A percentile compares a stretch with the other conserved stretches of the same genome.
Evolutionary conservation across 768 basidiomycete genomes (phyloP).

Genomic region (Lactifluus echinatus): DNA sequence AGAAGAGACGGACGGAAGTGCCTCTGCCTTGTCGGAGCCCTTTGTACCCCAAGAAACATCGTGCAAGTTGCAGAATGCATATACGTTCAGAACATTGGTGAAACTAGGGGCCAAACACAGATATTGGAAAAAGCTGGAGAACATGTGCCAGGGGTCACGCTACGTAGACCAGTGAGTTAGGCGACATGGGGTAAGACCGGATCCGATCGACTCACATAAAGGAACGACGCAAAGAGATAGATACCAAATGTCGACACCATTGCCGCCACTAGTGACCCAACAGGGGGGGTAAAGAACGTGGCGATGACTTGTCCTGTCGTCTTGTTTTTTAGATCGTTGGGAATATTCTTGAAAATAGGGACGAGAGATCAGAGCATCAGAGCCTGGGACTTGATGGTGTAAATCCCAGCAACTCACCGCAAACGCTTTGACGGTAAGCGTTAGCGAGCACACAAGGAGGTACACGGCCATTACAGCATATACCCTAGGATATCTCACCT

Average conservation of each 20-base stretch:
- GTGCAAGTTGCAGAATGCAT: constrained; percentile 95
- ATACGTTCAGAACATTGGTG: constrained; percentile 92
- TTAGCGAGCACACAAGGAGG: constrained; percentile 79
- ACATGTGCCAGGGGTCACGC: constrained; percentile 98
- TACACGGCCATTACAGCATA: constrained; percentile 80
- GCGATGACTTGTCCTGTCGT: constrained; percentile 40
- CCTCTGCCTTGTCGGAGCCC: constrained; percentile 90
- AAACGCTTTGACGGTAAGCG: constrained; percentile 76
- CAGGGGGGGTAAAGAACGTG: constrained; percentile 64
- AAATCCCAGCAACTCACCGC: constrained; percentile 35
- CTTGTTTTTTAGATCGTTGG: constrained; percentile 40
- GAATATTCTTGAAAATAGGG: constrained; percentile 38
- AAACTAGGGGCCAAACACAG: constrained; percentile 86
- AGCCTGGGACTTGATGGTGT: not conserved
- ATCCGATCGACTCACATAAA: constrained; percentile 53
- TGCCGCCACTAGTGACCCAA: constrained; percentile 77
- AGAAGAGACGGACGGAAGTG: constrained; percentile 81
- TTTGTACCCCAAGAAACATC: constrained; percentile 96
- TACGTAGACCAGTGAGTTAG: constrained; percentile 26
- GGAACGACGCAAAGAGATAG: constrained; percentile 74
- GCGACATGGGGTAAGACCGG: not conserved
- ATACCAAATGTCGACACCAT: constrained; percentile 87
- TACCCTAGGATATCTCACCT: constrained; percentile 41
- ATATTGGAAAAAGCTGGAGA: constrained; percentile 90
- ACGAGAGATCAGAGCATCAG: not conserved